These are phyloP conservation scores for Ophiostoma fasciatum DNA, from an alignment of 2,329 filamentous ascomycete genomes.

Conservation along the genomic window DNA sequence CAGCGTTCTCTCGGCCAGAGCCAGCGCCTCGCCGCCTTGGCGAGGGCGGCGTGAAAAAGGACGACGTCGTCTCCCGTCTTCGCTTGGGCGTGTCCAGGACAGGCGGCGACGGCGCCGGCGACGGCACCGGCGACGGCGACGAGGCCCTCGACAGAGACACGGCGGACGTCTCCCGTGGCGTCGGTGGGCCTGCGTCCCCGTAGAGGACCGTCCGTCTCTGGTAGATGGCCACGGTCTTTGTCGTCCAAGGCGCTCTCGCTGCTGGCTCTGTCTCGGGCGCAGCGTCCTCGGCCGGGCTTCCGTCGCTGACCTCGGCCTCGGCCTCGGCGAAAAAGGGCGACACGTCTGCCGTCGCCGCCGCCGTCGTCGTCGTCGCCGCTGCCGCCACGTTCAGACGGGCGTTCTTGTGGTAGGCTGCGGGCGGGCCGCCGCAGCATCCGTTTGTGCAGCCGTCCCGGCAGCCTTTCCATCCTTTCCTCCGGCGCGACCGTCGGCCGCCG, in stretches of 20 bases:
- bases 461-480: too few species aligned
- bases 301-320: neutral
- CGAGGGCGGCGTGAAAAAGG: neutral
- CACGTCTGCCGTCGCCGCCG: too few species aligned
- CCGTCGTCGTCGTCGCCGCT: too few species aligned
- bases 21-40: too few species aligned
- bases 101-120: too few species aligned
- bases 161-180: neutral
- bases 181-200: neutral
- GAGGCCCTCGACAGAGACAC: too few species aligned
- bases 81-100: conserved; percentile 9
- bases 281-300: neutral
- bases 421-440: too few species aligned
- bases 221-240: neutral
- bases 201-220: neutral
- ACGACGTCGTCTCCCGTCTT: conserved; percentile 14
- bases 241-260: neutral
- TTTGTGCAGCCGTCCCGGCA: too few species aligned
- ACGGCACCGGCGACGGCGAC: too few species aligned
- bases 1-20: neutral
- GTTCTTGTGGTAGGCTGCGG: too few species aligned
- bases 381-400: too few species aligned
- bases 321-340: conserved; percentile 4
- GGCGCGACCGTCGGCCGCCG: too few species aligned
- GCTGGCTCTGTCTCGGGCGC: neutral